Conservation (phyloP, 805 yeast genomes). For the Ogataea nitratoaversa region DNA sequence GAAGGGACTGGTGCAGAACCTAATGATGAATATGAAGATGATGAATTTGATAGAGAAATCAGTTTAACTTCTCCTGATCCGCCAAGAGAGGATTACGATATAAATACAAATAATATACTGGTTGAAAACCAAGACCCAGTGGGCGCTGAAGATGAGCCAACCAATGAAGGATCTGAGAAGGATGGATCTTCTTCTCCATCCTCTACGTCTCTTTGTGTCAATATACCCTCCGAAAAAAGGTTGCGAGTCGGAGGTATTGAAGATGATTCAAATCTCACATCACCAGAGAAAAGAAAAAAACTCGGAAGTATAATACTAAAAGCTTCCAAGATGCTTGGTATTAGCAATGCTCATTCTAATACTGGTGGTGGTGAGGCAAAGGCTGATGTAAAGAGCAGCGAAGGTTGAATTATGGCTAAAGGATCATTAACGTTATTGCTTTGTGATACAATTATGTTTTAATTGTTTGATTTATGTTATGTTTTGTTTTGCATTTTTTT, state of each 20-base stretch:
- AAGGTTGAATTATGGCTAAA: too few species aligned
- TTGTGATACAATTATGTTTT: too few species aligned
- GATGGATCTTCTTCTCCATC: not conserved
- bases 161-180: not conserved
- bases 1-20: not conserved
- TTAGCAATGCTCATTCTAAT: too few species aligned
- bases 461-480: too few species aligned
- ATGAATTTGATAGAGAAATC: slow-evolving; percentile 12
- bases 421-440: too few species aligned
- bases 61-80: slow-evolving; percentile 19
- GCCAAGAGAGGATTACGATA: slow-evolving; percentile 12
- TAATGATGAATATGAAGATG: slow-evolving; percentile 3
- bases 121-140: not conserved
- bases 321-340: slow-evolving; percentile 16
- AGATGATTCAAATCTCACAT: slow-evolving; percentile 4
- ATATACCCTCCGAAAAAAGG: slow-evolving; percentile 7
- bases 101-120: slow-evolving; percentile 1
- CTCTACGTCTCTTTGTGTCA: not conserved
- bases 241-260: slow-evolving; percentile 3
- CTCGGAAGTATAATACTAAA: slow-evolving; percentile 15
- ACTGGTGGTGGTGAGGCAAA: too few species aligned
- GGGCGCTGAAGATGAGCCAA: not conserved
- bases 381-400: not conserved
- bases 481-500: too few species aligned
- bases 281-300: slow-evolving; percentile 21